Base-by-base conservation (phyloP, 2,329 filamentous ascomycete genomes). In the Nectriaceae sp. region DNA sequence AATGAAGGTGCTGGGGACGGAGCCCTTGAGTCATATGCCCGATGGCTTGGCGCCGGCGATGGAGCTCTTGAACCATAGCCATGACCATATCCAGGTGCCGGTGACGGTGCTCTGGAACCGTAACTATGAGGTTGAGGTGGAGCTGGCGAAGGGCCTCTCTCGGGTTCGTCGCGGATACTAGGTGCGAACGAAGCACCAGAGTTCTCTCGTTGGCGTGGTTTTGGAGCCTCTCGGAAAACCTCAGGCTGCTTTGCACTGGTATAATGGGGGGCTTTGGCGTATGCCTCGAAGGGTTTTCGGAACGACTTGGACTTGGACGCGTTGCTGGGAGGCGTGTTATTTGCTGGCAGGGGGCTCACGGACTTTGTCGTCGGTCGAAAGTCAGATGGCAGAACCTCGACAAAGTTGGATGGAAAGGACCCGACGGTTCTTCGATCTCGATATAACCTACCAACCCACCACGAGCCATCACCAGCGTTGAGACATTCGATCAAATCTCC, bases 401-500 rank as follows among this genome's bases (percentile, higher is more conserved):
- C 94, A 65, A 99, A 99, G 73, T 99, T 99, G 63, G 92, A 97
- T 1, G 94, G 94, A 65, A 99, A 99, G 18, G 94, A 78, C 45
- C 94, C 94, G 62, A 97, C 87, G 63, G 93, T 91, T 64, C 92
- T 85, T 69, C 89, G 87, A 72, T 99, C 94, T 60, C 94, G 84
- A 65, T 87, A 89, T 65, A 99, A 74, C 55, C 93, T 84, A 40
- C 94, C 94, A 73, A 92, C 96, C 94, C 94, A 99, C 94, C 94
- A 99, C 40, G 90, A 92, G 44, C 94, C 94, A 73, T 99, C 94
- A 55, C 94, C 94, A 18, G 94, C 94, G 69, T 99, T 99, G 44
- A 99, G 79, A 65, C 93, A 97, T 81, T 99, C 94, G 68, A 99
- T 99, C 58, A 99, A 73, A 71, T 99, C 94, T 55, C 94, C 94